Evolutionary conservation across 139 green algal genomes (phyloP), one percentile per base, ranked within the genome.

Genomic region (Zygnema circumcarinatum): DNA sequence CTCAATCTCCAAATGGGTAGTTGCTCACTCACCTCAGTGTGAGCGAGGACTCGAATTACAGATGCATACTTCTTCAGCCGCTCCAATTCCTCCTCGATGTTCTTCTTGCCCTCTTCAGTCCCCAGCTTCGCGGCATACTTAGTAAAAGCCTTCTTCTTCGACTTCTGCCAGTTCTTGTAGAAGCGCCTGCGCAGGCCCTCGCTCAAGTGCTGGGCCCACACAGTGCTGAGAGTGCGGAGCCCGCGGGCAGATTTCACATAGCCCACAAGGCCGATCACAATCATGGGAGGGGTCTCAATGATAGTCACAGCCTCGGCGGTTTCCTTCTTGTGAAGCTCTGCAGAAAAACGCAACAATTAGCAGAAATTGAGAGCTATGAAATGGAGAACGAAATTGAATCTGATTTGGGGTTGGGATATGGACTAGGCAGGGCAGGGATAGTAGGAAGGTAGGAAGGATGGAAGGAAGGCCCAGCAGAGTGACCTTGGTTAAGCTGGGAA

Each of bases 301-400:
- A 99, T 95, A 81, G 97, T 99, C 74, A 99, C 97, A 29, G 95
- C 91, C 94, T 99, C 97, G 90, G 92, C 95, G 16, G 95, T 95
- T 95, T 99, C 97, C 96, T 99, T 99, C 96, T 99, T 99, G 94
- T 99, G 97, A 76, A 98, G 93, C 95, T 99, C 74, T 92, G 86
- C 32, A 62, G 16, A 62, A 25, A 62, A 16, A 62, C 47, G 47
- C n/a, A n/a, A n/a, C n/a, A n/a, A n/a, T n/a, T n/a, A n/a, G n/a
- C n/a, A n/a, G n/a, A n/a, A n/a, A n/a, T n/a, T n/a, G n/a, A n/a
- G n/a, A n/a, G n/a, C n/a, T n/a, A n/a, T n/a, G n/a, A n/a, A n/a
- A n/a, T n/a, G n/a, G n/a, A n/a, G n/a, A n/a, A n/a, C n/a, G n/a
- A n/a, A n/a, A n/a, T n/a, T n/a, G n/a, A n/a, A n/a, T n/a, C n/a